Base-by-base conservation (phyloP, 208 protist genomes). In the Trypanosomatidae sp. region DNA sequence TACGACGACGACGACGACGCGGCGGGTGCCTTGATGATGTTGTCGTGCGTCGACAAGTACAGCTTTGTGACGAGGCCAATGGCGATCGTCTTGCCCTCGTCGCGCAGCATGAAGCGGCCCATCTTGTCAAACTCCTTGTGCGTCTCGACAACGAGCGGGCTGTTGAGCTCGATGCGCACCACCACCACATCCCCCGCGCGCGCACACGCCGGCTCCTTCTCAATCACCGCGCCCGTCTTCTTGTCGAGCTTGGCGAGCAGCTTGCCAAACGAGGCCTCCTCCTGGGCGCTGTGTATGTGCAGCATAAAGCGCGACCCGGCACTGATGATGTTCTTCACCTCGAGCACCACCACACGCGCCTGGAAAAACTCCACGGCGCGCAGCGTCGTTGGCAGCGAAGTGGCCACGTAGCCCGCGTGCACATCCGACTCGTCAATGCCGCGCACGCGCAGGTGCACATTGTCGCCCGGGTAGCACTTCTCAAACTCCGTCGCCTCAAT, bases 41-140 rank as follows among this genome's bases (percentile, higher is more conserved):
- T n/a, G n/a, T n/a, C 80, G 50, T 66, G 66, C 1, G 75, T 90
- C 22, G 74, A 82, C 43, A 88, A 76, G 63, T 88, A 86, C 2
- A 94, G 61, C 54, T 89, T 90, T 40, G 70, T 71, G 33, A 93
- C 61, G 28, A 95, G 72, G 35, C 85, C 88, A 66, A 96, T 88
- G 27, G 84, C 85, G 50, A 94, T 88, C 10, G 88, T 96, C 56
- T 83, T 86, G 33, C 88, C 88, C 25, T 96, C 91, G 25, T 98
- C 93, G 50, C 96, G 88, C 24, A 98, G 55, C 58, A 95, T 97
- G 71, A 98, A 98, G 49, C 96, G 90, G 19, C 95, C 92, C 27
- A 98, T 62, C 61, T 97, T 93, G 44, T 93, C 91, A 61, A 95
- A 95, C 13, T 85, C 77, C 61, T 97, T 87, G 71, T 94, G 96